Evolutionary conservation across 805 yeast species (phyloP).

Genomic region (Saccharomycopsis selenospora): DNA sequence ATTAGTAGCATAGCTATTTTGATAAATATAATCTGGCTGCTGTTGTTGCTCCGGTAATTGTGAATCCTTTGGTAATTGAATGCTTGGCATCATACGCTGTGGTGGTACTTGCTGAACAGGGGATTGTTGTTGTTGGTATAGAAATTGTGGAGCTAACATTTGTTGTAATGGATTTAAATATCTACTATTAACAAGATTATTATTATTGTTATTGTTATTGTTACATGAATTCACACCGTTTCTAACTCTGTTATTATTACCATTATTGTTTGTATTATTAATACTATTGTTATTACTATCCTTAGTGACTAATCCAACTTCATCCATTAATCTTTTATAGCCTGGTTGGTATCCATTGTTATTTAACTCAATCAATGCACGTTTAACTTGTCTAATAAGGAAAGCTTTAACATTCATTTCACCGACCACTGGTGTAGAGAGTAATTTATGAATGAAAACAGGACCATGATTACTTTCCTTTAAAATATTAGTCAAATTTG

Average conservation of each 20-base stretch:
- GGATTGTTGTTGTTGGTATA: not conserved
- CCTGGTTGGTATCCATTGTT: conserved; percentile 50
- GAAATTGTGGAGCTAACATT: not conserved
- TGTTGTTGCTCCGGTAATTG: not conserved
- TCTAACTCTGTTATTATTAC: conserved; percentile 24
- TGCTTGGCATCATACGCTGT: no score
- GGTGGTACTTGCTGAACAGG: no score
- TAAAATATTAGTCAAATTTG: conserved; percentile 49
- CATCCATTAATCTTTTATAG: conserved; percentile 83
- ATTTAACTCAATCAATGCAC: conserved; percentile 52
- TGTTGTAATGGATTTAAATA: conserved; percentile 1
- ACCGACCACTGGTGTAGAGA: conserved; percentile 61
- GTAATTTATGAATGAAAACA: conserved; percentile 69
- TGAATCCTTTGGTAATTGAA: no score
- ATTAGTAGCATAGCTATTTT: not conserved
- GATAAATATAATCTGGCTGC: not conserved
- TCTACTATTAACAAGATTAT: not conserved
- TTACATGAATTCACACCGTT: not conserved
- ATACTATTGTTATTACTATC: not conserved
- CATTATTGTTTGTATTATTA: not conserved
- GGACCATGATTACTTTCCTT: conserved; percentile 65
- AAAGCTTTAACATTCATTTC: conserved; percentile 50
- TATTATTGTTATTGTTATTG: not conserved
- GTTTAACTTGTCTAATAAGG: conserved; percentile 54
- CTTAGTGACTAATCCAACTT: conserved; percentile 57